Base-by-base conservation (phyloP, 192 early-diverging fungal genomes). In the Backusella mclennaniae region DNA sequence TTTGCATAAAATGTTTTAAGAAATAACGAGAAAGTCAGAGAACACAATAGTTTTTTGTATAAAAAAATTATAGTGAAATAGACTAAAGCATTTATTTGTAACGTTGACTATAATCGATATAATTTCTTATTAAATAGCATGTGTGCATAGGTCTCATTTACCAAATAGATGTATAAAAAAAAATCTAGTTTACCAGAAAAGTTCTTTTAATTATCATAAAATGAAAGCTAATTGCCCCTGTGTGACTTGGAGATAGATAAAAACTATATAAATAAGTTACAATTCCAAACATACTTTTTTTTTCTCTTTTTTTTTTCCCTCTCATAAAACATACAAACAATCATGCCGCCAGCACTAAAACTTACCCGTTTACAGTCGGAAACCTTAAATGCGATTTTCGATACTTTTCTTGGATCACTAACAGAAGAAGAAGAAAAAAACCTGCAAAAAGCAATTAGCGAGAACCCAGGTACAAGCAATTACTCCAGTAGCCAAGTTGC, bases 401-500 rank as follows among this genome's bases (percentile, higher is more conserved):
- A 87, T 67, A 86, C 87, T 11, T 74, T 88, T 36, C 72, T 88
- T 9, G 73, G 84, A 6, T 73, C 79, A 44, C 67, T 90, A 5
- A 71, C 63, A 11, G 76, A 77, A 4, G 35, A 84, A 35, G 85
- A 86, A 41, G 73, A 79, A 42, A 76, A 82, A 21, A 66, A 79
- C 1, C 71, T 87, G 44, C 11, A 41, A 11, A 23, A 42, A 31
- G 6, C 17, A 71, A 46, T 71, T 8, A 29, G 19, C 4, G 39
- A 41, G 4, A 67, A 42, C 15, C 71, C 80, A 3, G 70, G 81
- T 33, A 69, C 73, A 17, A 67, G 59, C 63, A 77, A 81, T 21
- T 46, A 83, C 9, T 17, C 76, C 8, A 77, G 77, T 2, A 76
- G 42, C 68, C 75, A 77, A 12, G 69, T 79, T 5, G 39, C 80